Base-by-base conservation (phyloP, 2,329 filamentous ascomycete genomes). In the Paecilomyces formosus region DNA sequence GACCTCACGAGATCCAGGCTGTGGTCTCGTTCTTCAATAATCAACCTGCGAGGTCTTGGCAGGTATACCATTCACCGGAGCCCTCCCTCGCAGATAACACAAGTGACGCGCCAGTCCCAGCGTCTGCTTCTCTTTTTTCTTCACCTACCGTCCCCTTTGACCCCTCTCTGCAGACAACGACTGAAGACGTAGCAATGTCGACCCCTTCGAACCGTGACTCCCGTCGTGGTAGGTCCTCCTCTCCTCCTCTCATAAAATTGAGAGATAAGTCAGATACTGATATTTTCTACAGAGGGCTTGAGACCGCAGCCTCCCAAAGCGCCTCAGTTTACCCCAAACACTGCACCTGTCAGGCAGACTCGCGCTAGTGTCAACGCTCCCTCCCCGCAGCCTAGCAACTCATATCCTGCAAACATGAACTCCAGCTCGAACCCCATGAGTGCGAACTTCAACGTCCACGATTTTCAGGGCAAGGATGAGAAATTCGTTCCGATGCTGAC, bases 261-360 rank as follows among this genome's bases (percentile, higher is more conserved):
- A 9, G 6, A 9, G 6, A n/a, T 39, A 39, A n/a, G n/a, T 9
- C 9, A 13, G 7, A 39, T 45, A 45, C 39, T 45, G 39, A 45
- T 45, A 6, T n/a, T 31, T 18, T 45, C 39, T 45, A 45, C 18
- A 45, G 73, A 75, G 66, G 73, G 73, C 55, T 63, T 75, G 63
- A 73, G 39, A n/a, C 39, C 73, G 57, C 71, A 74, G 63, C 72
- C 73, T 18, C 73, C 73, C 1, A 75, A 73, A 61, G 64, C 65
- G 39, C 73, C 75, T 54, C 72, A 74, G 57, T 74, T 75, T 55
- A 70, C 74, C 52, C 73, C 73, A 15, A 72, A 74, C 56, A 75
- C 73, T 39, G 65, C 71, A 11, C 72, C 73, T 28, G 66, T 67
- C 26, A 67, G 73, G 56, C 63, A 63, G 55, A 61, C 62, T 18